phyloP scores from a whole-genome alignment of 2,329 filamentous ascomycete genomes.

The Cladobotryum protrusum region DNA sequence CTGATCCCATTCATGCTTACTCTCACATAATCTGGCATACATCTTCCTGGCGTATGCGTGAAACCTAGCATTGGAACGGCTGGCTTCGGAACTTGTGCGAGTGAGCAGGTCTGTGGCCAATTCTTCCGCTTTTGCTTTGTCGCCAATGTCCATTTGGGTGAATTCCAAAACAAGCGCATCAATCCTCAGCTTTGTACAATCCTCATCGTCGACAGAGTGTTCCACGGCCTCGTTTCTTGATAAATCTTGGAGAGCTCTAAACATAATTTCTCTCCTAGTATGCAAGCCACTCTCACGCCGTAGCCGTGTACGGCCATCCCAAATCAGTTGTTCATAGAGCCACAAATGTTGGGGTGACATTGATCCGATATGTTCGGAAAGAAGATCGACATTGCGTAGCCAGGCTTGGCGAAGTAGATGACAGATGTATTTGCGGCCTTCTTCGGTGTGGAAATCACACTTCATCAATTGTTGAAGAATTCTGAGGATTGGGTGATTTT shows the following conservation, averaged over 20 bases:
- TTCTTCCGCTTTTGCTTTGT: constrained; percentile 25
- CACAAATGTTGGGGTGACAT: constrained; percentile 26
- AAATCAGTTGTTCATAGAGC: constrained; percentile 34
- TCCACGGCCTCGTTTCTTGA: constrained; percentile 6
- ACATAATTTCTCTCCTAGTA: constrained; percentile 23
- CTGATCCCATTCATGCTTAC: constrained; percentile 24
- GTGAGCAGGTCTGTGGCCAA: constrained; percentile 24
- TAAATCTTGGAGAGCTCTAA: constrained; percentile 24
- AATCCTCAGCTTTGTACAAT: constrained; percentile 23
- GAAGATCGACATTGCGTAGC: constrained; percentile 30
- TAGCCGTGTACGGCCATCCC: constrained; percentile 31
- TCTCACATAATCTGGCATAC: constrained; percentile 30
- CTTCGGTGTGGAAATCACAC: constrained; percentile 26
- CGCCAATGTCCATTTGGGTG: constrained; percentile 32
- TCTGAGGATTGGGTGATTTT: constrained; percentile 27
- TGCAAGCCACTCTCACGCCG: constrained; percentile 27
- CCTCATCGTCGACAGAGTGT: constrained; percentile 5
- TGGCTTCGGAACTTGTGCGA: constrained; percentile 18
- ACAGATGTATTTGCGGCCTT: constrained; percentile 26
- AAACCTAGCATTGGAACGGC: constrained; percentile 27
- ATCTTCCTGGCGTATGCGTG: constrained; percentile 34
- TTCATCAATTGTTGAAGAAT: constrained; percentile 27
- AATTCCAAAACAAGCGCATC: constrained; percentile 31
- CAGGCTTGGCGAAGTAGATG: constrained; percentile 30
- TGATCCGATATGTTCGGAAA: constrained; percentile 25